Conservation (phyloP, 345 rosid species). For the Anastatica hierochuntica region DNA sequence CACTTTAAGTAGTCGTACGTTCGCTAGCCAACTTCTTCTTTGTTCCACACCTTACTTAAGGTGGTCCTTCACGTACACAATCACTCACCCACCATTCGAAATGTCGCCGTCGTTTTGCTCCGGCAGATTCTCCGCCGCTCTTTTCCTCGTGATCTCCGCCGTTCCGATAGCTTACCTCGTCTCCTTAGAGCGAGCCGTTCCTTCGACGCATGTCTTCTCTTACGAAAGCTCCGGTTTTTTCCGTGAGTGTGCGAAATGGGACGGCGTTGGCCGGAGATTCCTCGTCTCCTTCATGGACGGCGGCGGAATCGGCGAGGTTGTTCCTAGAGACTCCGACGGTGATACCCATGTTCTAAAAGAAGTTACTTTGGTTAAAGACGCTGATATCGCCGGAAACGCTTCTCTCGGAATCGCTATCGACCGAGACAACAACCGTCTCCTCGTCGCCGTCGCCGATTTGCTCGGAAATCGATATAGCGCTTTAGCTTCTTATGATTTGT, state of each 20-base stretch:
- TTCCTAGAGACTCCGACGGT: constrained; percentile 30
- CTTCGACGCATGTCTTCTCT: constrained; percentile 55
- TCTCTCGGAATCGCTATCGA: constrained; percentile 63
- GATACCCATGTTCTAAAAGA: constrained; percentile 41
- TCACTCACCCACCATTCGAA: neutral
- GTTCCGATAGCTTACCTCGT: constrained; percentile 58
- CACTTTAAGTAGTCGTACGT: neutral
- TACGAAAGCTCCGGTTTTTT: constrained; percentile 64
- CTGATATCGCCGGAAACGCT: constrained; percentile 57
- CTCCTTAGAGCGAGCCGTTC: constrained; percentile 41
- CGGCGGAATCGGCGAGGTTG: constrained; percentile 55
- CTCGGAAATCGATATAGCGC: constrained; percentile 49
- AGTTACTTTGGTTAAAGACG: constrained; percentile 48
- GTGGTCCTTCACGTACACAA: constrained; percentile 1
- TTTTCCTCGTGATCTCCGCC: constrained; percentile 49
- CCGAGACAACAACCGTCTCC: constrained; percentile 54
- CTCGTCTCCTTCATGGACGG: constrained; percentile 75
- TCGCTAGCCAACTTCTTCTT: neutral
- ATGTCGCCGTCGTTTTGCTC: constrained; percentile 23
- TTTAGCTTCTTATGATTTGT: constrained; percentile 77
- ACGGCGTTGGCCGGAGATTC: constrained; percentile 51
- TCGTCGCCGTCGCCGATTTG: constrained; percentile 57
- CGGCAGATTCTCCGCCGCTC: constrained; percentile 16
- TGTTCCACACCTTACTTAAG: constrained; percentile 1
- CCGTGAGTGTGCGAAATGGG: constrained; percentile 96